Evolutionary conservation across 1,284 basidiomycete genomes (phyloP), one percentile per base, ranked within the genome.

Genomic region (Anthracocystis panici-leucophaei): DNA sequence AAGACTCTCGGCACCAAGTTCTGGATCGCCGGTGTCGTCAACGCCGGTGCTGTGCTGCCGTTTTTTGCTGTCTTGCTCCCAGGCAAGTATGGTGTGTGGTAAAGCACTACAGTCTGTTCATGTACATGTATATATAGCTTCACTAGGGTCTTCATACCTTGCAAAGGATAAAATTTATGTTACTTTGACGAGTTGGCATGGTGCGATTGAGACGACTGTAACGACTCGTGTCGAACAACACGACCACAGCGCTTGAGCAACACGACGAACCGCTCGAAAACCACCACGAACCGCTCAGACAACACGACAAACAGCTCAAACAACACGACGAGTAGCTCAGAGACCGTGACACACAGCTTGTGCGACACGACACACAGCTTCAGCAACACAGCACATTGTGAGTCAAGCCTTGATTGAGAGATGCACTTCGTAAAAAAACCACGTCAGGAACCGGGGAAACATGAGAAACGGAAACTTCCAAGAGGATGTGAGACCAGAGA

Each of bases 11-110:
- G 79, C 8, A 79, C 64, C 29, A 81, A 81, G 68, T 82, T 82
- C 76, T 80, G 71, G 69, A 79, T 82, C 41, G 73, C 76, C 8
- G 81, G 81, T 56, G 67, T 76, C 21, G 71, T 82, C 67, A 82
- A 82, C 57, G 54, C 63, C 5, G 81, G 61, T 11, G 65, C 75
- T 35, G 66, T 82, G 9, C 50, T 78, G 20, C 76, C 74, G 12
- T 80, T 80, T 60, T 65, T 74, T 38, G 57, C 57, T n/a, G 59
- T 78, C 8, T 62, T 78, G 18, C 40, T 80, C 33, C 71, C 71
- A 7, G 65, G 71, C 38, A 70, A 65, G 62, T 70, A 61, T 49
- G 57, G 68, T 14, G 65, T 65, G 42, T 72, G 50, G 55, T 38
- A 53, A 41, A 27, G 27, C 27, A 27, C 27, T 3, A 27, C 20